Evolutionary conservation across 1,284 basidiomycete genomes (phyloP).

Genomic region (Dichomitus squalens): DNA sequence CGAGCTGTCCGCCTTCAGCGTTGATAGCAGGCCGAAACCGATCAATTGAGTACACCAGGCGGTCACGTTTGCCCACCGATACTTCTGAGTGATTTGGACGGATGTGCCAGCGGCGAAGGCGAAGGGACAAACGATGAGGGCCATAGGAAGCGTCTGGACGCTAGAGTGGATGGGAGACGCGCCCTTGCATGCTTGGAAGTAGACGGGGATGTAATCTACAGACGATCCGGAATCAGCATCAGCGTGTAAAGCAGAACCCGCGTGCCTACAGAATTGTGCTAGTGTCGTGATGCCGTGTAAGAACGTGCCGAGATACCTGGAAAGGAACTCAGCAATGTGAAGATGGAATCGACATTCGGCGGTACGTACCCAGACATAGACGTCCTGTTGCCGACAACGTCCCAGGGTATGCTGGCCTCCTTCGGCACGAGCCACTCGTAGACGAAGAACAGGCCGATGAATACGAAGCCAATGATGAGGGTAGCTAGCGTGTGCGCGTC

Average conservation of each 20-base stretch:
- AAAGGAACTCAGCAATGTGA: background rate
- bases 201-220: conserved; percentile 11
- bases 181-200: conserved; percentile 11
- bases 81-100: conserved; percentile 27
- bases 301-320: conserved; percentile 28
- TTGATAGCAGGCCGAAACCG: conserved; percentile 32
- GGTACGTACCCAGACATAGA: conserved; percentile 31
- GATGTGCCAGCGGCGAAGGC: conserved; percentile 27
- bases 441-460: conserved; percentile 20
- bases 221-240: conserved; percentile 25
- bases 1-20: conserved; percentile 27
- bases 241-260: conserved; percentile 27
- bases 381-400: conserved; percentile 34
- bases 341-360: no score
- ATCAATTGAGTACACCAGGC: conserved; percentile 34
- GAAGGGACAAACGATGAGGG: conserved; percentile 26
- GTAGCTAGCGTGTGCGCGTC: conserved; percentile 23
- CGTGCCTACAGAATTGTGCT: conserved; percentile 15
- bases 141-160: background rate
- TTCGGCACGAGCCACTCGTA: conserved; percentile 17
- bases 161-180: conserved; percentile 4
- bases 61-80: conserved; percentile 28
- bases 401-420: conserved; percentile 28
- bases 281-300: conserved; percentile 15
- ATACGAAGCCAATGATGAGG: conserved; percentile 24